Evolutionary conservation across 192 early-diverging fungal genomes (phyloP).

Genomic region (Chytriomyces hyalinus): DNA sequence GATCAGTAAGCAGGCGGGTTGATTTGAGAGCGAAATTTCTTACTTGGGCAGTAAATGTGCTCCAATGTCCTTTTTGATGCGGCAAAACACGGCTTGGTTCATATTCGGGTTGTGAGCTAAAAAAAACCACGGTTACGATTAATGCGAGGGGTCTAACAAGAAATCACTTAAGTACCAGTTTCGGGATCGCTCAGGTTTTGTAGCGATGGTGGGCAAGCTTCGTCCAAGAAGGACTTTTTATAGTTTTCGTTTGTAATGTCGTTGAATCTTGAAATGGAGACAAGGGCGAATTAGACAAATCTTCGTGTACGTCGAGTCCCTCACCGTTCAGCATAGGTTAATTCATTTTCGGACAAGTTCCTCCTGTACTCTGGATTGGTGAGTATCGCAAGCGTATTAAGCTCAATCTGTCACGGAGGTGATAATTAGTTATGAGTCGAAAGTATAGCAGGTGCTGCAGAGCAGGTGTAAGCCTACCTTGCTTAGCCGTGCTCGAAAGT

Average conservation of each 20-base stretch:
- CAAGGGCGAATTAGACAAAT: too few species aligned
- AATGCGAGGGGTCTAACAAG: neutral
- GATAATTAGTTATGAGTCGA: neutral
- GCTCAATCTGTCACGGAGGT: slow-evolving; percentile 59
- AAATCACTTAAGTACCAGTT: slow-evolving; percentile 12
- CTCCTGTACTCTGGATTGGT: slow-evolving; percentile 34
- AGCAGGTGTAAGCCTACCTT: slow-evolving; percentile 51
- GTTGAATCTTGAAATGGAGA: slow-evolving; percentile 48
- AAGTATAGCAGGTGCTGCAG: neutral
- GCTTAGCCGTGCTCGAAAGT: slow-evolving; percentile 65
- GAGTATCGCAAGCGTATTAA: slow-evolving; percentile 52
- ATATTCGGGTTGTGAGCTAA: slow-evolving; percentile 53
- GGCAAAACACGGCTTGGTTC: slow-evolving; percentile 67
- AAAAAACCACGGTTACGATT: too few species aligned
- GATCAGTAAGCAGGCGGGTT: neutral
- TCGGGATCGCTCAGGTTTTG: slow-evolving; percentile 56
- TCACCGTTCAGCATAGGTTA: slow-evolving; percentile 41
- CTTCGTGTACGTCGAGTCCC: neutral
- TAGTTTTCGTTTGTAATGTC: slow-evolving; percentile 56
- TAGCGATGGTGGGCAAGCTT: slow-evolving; percentile 52
- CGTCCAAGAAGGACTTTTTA: slow-evolving; percentile 51
- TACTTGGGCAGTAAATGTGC: slow-evolving; percentile 50
- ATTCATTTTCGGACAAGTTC: slow-evolving; percentile 58
- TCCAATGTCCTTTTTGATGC: slow-evolving; percentile 59
- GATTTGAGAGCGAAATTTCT: neutral